Evolutionary conservation across 2,329 filamentous ascomycete species (phyloP).

Genomic region (Neophaeococcomyces mojaviensis): DNA sequence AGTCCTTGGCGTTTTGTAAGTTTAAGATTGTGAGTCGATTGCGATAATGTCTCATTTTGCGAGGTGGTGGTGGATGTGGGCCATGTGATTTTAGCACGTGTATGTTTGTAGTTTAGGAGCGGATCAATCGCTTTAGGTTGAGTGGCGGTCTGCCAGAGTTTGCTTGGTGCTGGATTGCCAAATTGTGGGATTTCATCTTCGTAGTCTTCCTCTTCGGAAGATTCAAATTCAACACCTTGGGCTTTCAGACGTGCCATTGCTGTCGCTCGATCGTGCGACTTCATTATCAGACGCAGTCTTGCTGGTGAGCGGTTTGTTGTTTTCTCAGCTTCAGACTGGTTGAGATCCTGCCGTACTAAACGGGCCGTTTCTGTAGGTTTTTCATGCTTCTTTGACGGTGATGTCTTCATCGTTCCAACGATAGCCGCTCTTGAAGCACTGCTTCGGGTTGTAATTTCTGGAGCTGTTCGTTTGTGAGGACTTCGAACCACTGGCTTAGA

Average conservation of each 20-base stretch:
- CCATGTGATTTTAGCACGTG: too few relatives aligned
- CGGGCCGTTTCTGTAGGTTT: background rate
- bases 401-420: too few relatives aligned
- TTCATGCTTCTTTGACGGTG: too few relatives aligned
- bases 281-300: background rate
- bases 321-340: background rate
- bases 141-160: background rate
- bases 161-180: background rate
- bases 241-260: background rate
- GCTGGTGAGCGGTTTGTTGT: too few relatives aligned
- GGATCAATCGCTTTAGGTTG: too few relatives aligned
- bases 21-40: background rate
- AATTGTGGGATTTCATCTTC: background rate
- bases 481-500: too few relatives aligned
- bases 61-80: too few relatives aligned
- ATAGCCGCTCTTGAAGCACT: too few relatives aligned
- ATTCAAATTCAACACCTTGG: conserved; percentile 1
- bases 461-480: too few relatives aligned
- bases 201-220: background rate
- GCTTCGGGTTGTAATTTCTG: too few relatives aligned
- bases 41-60: too few relatives aligned
- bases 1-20: conserved; percentile 3
- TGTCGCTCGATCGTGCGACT: background rate
- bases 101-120: too few relatives aligned
- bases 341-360: background rate